phyloP scores from a whole-genome alignment of 2,329 filamentous ascomycete genomes.

The Cladophialophora immunda region DNA sequence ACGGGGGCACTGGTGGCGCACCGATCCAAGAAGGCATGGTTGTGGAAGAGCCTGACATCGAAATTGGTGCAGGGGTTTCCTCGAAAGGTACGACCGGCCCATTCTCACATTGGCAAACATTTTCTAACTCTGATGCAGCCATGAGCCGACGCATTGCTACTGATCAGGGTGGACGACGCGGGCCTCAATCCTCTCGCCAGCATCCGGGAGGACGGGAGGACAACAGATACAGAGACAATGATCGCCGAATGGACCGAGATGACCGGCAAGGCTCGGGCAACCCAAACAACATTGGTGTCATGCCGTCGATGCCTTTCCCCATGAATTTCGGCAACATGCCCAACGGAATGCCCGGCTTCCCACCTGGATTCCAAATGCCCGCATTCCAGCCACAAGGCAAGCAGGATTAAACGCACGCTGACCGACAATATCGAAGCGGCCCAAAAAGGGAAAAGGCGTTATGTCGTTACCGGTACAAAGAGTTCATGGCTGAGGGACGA shows the following conservation, averaged over 20 bases:
- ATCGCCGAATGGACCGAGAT: conserved; percentile 42
- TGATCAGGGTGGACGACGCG: conserved; percentile 59
- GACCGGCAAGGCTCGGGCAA: conserved; percentile 35
- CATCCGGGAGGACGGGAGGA: conserved; percentile 46
- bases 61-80: conserved; percentile 96
- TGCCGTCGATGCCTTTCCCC: conserved; percentile 44
- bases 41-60: conserved; percentile 97
- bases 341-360: conserved; percentile 57
- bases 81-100: conserved; percentile 73
- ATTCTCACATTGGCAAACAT: background rate
- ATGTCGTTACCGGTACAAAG: conserved; percentile 10
- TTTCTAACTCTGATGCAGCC: conserved; percentile 47
- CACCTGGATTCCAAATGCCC: conserved; percentile 55
- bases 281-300: conserved; percentile 32
- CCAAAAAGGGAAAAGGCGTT: background rate
- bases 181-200: conserved; percentile 55
- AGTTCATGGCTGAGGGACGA: background rate
- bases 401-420: conserved; percentile 25
- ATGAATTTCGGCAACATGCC: conserved; percentile 48
- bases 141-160: conserved; percentile 62
- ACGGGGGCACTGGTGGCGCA: conserved; percentile 87
- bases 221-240: conserved; percentile 47
- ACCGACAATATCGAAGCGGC: background rate
- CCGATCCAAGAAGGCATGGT: conserved; percentile 83
- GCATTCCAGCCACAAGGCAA: conserved; percentile 36